phyloP scores from a whole-genome alignment of 148 eudicot species.

The Nepenthes gracilis region DNA sequence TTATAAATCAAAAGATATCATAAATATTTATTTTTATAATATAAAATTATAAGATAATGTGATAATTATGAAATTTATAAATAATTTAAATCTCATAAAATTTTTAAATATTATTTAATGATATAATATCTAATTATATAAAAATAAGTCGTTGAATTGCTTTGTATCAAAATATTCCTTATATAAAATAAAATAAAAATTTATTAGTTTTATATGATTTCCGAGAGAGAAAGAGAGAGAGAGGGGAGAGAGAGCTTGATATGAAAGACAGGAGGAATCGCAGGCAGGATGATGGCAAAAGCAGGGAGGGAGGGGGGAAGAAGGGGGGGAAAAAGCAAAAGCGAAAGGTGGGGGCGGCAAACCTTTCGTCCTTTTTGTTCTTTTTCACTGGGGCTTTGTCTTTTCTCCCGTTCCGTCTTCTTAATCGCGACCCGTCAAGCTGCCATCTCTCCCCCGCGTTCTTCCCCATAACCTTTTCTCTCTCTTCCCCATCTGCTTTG shows the following conservation, averaged over 20 bases:
- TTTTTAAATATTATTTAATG: too few species aligned
- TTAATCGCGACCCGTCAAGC: neutral
- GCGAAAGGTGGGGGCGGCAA: constrained; percentile 6
- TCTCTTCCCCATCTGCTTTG: neutral
- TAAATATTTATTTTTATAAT: too few species aligned
- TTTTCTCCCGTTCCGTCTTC: neutral
- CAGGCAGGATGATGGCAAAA: neutral
- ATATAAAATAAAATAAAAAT: too few species aligned
- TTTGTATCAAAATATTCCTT: too few species aligned
- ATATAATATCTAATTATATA: too few species aligned
- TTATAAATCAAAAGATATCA: too few species aligned
- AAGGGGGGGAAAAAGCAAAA: constrained; percentile 4
- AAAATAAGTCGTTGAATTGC: too few species aligned
- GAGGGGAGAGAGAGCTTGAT: constrained; percentile 10
- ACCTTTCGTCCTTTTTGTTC: constrained; percentile 15
- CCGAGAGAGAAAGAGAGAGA: neutral
- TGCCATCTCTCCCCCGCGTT: neutral
- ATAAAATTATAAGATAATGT: too few species aligned
- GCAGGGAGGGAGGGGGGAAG: constrained; percentile 8
- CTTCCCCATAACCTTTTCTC: neutral
- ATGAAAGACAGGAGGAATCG: constrained; percentile 21
- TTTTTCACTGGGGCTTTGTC: constrained; percentile 6
- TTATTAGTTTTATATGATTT: neutral
- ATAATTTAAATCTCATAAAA: too few species aligned
- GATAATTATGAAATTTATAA: too few species aligned